Base-by-base conservation (phyloP, 257 asterid species). In the Solanum appendiculatum region DNA sequence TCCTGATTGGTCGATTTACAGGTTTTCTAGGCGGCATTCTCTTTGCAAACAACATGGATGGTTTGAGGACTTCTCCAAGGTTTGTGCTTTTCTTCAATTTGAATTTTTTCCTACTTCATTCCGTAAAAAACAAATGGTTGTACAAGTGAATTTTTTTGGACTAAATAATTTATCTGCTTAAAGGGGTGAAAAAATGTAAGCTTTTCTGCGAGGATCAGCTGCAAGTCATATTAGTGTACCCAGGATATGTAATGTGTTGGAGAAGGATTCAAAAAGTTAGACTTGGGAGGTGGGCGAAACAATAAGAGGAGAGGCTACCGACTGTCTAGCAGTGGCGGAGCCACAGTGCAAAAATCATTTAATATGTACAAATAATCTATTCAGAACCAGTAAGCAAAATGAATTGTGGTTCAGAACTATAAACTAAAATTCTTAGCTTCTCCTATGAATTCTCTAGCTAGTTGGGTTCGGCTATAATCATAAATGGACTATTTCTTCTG, bases 11-110 rank as follows among this genome's bases (percentile, higher is more conserved):
- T 68, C 46, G 11, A 44, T 34, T 54, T 64, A 8, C 89, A 88
- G 93, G 89, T 46, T 78, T 84, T 85, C 87, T 27, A 86, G 87
- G 83, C 86, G 29, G 83, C 86, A 42, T 40, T 37, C 66, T 14
- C 44, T 25, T 37, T 78, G 87, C 72, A 23, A 37, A 27, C 27
- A 44, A 74, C 69, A 63, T 74, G 87, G 84, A 37, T 42, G 33
- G 82, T 44, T n/a, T 48, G 63, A 66, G 48, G 40, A 86, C 89
- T 15, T 73, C 13, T 29, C 70, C 75, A 81, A 82, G 86, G 90
- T 82, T 58, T 81, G 31, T 31, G 2, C 14, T 31, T 15, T 66
- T 58, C 64, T 66, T 66, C 40, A 6, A 23, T 18, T 85, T 69
- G 18, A 3, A 7, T 42, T 85, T 5, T 5, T 54, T 73, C 11